phyloP scores from a whole-genome alignment of 345 rosid genomes.

The Salix koriyanagi region DNA sequence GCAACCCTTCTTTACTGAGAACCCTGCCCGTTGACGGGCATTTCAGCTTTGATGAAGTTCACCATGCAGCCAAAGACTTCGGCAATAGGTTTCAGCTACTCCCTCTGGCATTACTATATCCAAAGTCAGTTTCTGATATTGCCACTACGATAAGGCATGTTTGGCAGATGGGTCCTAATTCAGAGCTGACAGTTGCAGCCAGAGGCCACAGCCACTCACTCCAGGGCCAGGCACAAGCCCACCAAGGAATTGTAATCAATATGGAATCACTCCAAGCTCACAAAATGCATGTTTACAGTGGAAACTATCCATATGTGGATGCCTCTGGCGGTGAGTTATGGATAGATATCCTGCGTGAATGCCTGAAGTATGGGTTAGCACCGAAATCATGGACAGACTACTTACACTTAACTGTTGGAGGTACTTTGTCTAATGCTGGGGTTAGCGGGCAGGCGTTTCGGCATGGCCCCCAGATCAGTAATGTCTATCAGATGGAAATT shows the following conservation, averaged over 20 bases:
- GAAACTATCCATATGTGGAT: constrained; percentile 15
- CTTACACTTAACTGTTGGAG: constrained; percentile 29
- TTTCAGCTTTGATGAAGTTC: constrained; percentile 61
- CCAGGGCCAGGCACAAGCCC: constrained; percentile 28
- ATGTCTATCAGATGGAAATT: constrained; percentile 28
- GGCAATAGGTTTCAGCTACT: constrained; percentile 64
- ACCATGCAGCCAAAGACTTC: constrained; percentile 76
- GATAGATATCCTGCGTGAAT: constrained; percentile 23
- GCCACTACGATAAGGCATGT: constrained; percentile 63
- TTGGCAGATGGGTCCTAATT: constrained; percentile 78
- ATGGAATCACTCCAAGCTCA: constrained; percentile 22
- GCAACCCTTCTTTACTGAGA: constrained; percentile 54
- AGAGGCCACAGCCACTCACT: constrained; percentile 35
- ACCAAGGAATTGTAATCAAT: constrained; percentile 23
- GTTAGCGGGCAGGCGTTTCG: constrained; percentile 34
- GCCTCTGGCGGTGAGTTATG: constrained; percentile 24
- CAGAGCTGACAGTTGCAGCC: constrained; percentile 62
- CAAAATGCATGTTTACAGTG: constrained; percentile 12
- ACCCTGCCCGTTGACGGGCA: constrained; percentile 63
- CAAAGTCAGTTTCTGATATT: constrained; percentile 73
- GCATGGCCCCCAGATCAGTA: constrained; percentile 34
- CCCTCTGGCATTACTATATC: constrained; percentile 77
- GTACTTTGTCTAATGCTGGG: constrained; percentile 35
- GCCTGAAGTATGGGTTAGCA: constrained; percentile 24
- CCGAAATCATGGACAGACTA: constrained; percentile 37